Percentiles rank a stretch among this genome's conserved stretches.
Conservation (phyloP, 169 alveolate species). For the Eimeria falciformis region DNA sequence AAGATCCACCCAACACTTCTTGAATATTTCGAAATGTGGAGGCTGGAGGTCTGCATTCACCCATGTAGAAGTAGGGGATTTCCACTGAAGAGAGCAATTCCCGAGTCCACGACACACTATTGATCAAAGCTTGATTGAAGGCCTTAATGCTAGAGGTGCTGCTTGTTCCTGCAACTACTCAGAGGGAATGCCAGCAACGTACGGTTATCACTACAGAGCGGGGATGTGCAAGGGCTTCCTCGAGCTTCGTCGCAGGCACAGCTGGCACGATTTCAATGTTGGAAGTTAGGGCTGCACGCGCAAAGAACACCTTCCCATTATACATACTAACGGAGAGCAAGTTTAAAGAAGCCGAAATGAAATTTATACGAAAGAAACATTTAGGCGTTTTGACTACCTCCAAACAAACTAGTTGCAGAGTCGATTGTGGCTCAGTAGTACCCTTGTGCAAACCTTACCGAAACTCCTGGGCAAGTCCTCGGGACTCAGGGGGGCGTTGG, state of each 20-base stretch:
- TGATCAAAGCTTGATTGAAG: no score
- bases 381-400: background rate
- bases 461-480: conserved; percentile 10
- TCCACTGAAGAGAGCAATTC: no score
- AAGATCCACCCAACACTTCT: no score
- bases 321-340: no score
- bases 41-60: no score
- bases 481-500: conserved; percentile 2
- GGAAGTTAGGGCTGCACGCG: conserved; percentile 10
- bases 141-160: no score
- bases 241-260: conserved; percentile 7
- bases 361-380: background rate
- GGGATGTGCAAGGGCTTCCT: conserved; percentile 18
- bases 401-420: background rate
- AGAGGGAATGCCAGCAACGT: background rate
- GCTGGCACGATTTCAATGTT: background rate
- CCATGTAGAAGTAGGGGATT: no score
- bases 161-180: no score
- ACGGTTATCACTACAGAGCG: conserved; percentile 11
- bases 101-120: no score
- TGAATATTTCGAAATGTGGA: no score
- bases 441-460: conserved; percentile 1
- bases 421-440: background rate
- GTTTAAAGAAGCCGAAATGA: background rate
- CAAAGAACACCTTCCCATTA: no score